Percentiles rank a stretch among this genome's conserved stretches.
Conservation (phyloP, 2,329 filamentous ascomycete genomes). For the Catunica adiposa region DNA sequence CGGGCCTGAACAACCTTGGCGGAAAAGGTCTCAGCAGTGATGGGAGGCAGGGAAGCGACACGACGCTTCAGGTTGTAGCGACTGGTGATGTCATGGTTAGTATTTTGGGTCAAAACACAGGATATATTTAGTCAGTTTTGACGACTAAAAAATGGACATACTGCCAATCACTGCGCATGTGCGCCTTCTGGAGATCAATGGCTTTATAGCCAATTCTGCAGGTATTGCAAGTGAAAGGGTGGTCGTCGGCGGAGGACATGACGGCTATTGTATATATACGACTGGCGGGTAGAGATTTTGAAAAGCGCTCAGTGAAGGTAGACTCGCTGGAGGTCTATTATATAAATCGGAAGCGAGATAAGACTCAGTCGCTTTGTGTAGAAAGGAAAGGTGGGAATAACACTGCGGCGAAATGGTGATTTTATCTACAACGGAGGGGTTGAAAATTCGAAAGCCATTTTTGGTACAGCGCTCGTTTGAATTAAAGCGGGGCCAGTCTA, state of each 20-base stretch:
- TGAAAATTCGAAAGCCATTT: slow-evolving; percentile 14
- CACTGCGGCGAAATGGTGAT: neutral
- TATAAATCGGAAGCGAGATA: neutral
- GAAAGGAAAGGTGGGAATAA: slow-evolving; percentile 1
- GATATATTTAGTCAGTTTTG: slow-evolving; percentile 4
- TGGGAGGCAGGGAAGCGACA: slow-evolving; percentile 75
- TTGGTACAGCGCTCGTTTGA: slow-evolving; percentile 1
- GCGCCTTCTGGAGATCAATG: slow-evolving; percentile 78
- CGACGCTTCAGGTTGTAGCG: slow-evolving; percentile 94
- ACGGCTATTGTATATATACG: neutral
- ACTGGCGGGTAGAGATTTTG: neutral
- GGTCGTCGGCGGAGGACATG: slow-evolving; percentile 29
- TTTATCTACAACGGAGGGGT: slow-evolving; percentile 10
- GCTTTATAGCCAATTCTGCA: slow-evolving; percentile 94
- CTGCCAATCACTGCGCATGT: slow-evolving; percentile 99
- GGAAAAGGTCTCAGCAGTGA: slow-evolving; percentile 81
- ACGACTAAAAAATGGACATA: slow-evolving; percentile 33
- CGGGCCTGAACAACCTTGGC: slow-evolving; percentile 91
- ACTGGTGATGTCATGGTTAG: slow-evolving; percentile 26
- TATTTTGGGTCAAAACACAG: neutral
- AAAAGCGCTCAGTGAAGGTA: too few species aligned
- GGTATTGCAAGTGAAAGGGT: slow-evolving; percentile 96
- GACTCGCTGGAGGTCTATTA: too few species aligned
- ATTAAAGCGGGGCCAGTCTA: neutral
- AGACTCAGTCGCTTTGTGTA: neutral